A percentile compares a stretch with the other conserved stretches of the same genome.
phyloP scores from a whole-genome alignment of 2,329 filamentous ascomycete genomes.

The Chrysosporium queenslandicum region DNA sequence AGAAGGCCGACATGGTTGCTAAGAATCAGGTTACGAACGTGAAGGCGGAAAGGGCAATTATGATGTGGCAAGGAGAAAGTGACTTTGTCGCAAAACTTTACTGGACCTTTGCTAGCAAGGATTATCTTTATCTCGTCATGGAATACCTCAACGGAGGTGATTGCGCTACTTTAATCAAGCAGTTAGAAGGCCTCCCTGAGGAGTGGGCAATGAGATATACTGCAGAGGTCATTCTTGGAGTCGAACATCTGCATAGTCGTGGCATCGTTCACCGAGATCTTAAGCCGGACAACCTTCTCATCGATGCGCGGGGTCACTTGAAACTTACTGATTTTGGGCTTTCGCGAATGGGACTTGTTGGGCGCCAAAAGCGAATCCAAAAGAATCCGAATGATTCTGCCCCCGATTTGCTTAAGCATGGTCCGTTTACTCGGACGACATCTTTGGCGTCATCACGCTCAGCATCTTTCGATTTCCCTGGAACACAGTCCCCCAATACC shows the following conservation, averaged over 20 bases:
- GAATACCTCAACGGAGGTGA: constrained; percentile 97
- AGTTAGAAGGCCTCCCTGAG: constrained; percentile 81
- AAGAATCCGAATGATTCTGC: constrained; percentile 70
- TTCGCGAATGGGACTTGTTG: constrained; percentile 92
- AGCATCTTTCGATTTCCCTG: constrained; percentile 82
- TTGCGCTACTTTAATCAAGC: constrained; percentile 91
- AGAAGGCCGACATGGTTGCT: constrained; percentile 99
- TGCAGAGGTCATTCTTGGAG: constrained; percentile 89
- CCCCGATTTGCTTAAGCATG: constrained; percentile 84
- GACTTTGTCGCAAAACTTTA: constrained; percentile 98
- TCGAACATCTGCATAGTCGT: constrained; percentile 87
- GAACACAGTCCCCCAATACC: constrained; percentile 65
- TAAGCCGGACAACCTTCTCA: constrained; percentile 93
- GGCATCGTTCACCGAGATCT: constrained; percentile 94
- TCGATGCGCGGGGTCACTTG: constrained; percentile 90
- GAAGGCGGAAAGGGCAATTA: constrained; percentile 95
- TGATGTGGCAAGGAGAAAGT: constrained; percentile 99
- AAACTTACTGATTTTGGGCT: constrained; percentile 97
- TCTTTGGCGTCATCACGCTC: constrained; percentile 86
- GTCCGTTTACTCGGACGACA: constrained; percentile 74
- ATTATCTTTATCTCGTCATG: constrained; percentile 98
- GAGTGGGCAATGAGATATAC: constrained; percentile 98
- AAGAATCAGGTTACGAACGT: constrained; percentile 99
- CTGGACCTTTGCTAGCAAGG: constrained; percentile 99
- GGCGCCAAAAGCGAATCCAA: constrained; percentile 86